Percentiles rank a stretch among this genome's conserved stretches.
Evolutionary conservation across 345 rosid species (phyloP).

Genomic region (Sonneratia caseolaris): DNA sequence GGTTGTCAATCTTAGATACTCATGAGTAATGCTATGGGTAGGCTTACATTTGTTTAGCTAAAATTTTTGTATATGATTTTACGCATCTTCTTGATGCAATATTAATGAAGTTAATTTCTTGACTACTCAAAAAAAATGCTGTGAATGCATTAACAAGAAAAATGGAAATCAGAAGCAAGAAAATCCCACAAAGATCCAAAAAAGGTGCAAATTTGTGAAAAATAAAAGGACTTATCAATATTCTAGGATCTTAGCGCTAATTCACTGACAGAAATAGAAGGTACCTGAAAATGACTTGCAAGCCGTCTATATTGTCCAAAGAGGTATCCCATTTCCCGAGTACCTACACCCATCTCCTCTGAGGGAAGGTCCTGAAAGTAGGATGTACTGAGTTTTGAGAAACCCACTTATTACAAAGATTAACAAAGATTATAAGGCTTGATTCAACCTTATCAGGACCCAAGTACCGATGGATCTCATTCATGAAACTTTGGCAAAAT

Average conservation of each 20-base stretch:
- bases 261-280: not conserved
- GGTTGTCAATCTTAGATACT: no score
- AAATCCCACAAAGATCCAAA: not conserved
- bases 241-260: not conserved
- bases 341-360: conserved; percentile 98
- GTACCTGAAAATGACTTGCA: conserved; percentile 97
- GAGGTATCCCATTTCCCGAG: conserved; percentile 97
- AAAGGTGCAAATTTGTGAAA: not conserved
- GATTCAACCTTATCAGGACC: conserved; percentile 80
- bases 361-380: conserved; percentile 80
- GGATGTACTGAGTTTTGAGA: not conserved
- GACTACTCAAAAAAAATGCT: no score
- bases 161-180: not conserved
- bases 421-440: conserved; percentile 1
- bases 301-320: conserved; percentile 93
- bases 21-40: no score
- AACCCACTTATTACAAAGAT: conserved; percentile 4
- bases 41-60: no score
- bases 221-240: not conserved
- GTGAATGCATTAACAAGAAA: not conserved
- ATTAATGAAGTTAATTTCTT: no score
- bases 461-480: conserved; percentile 79
- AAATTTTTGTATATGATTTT: no score
- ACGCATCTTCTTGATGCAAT: no score
- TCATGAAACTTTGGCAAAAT: conserved; percentile 99